Evolutionary conservation across 1,284 basidiomycete species (phyloP), one percentile per base, ranked within the genome.

Genomic region (Austroboletus rostrupii): DNA sequence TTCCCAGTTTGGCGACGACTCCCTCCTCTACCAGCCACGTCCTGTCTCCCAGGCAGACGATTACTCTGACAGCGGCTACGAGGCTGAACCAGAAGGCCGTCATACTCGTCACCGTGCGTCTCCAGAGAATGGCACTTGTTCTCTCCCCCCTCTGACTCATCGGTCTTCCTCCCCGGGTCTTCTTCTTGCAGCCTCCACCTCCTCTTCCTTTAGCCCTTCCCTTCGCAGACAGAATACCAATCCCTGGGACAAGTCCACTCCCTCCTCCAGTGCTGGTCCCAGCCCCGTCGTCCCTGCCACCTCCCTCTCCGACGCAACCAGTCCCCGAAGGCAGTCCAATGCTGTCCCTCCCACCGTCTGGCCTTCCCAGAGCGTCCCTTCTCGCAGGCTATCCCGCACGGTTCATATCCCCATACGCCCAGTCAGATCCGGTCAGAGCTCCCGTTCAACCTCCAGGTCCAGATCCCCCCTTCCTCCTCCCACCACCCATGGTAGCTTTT

Each of bases 391-490:
- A 45, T 91, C 90, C 19, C 85, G 90, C 49, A 85, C 85, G 8
- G 85, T 91, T 54, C 89, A 89, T 65, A 84, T 91, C 51, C 81
- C 84, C 51, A 72, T 79, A 45, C 82, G 83, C 40, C 77, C 81
- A 16, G 76, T 80, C 39, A 82, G 75, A 57, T 92, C 87, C 49
- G 83, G 80, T 28, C 83, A 87, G 52, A 94, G 85, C 62, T 98
- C 96, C n/a, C 87, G 96, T 26, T 96, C 93, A 2, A 94, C 91
- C 2, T 98, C 95, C 44, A 87, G 96, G 33, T 98, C 96, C 3
- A 85, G 92, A 39, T 98, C 96, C 1, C 96, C 96, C 0, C 78
- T 97, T 58, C 94, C 92, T 9, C 92, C 92, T 21, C 65, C 78
- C 47, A 74, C 77, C 43, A 74, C 74, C 19, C 85, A 82, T 67